Conservation (phyloP, 2,329 filamentous ascomycete genomes). For the Colletotrichum lini region DNA sequence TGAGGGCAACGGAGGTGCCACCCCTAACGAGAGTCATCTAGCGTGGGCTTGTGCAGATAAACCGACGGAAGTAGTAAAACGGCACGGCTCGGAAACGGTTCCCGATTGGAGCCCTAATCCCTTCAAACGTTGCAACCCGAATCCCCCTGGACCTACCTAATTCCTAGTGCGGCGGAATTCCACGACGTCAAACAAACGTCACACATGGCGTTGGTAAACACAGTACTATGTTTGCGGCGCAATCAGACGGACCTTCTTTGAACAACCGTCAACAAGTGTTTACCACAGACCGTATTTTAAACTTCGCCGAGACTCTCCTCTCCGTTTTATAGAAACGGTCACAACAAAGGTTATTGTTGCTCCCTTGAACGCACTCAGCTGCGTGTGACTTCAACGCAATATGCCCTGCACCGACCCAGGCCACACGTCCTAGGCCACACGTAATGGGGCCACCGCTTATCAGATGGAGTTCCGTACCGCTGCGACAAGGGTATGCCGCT, state of each 20-base stretch:
- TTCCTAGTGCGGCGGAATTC: slow-evolving; percentile 37
- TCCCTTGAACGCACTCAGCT: neutral
- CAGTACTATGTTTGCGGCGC: neutral
- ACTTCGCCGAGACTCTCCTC: neutral
- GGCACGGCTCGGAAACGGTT: slow-evolving; percentile 9
- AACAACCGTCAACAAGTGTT: neutral
- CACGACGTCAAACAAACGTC: slow-evolving; percentile 11
- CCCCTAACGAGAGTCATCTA: neutral
- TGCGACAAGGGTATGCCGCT: neutral
- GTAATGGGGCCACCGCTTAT: slow-evolving; percentile 21
- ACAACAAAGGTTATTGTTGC: neutral
- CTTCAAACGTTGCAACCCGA: slow-evolving; percentile 24
- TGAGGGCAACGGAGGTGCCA: neutral
- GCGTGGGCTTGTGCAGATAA: neutral
- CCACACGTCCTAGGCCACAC: neutral
- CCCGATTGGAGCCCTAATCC: slow-evolving; percentile 17
- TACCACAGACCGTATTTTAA: neutral
- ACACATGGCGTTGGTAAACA: neutral
- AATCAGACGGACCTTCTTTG: neutral
- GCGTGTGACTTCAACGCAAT: neutral
- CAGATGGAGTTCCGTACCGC: slow-evolving; percentile 26
- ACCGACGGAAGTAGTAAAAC: neutral
- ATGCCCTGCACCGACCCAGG: no score
- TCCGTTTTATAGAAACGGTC: neutral
- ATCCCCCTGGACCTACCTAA: neutral